Conservation (phyloP, 345 rosid species). For the Turnera subulata region DNA sequence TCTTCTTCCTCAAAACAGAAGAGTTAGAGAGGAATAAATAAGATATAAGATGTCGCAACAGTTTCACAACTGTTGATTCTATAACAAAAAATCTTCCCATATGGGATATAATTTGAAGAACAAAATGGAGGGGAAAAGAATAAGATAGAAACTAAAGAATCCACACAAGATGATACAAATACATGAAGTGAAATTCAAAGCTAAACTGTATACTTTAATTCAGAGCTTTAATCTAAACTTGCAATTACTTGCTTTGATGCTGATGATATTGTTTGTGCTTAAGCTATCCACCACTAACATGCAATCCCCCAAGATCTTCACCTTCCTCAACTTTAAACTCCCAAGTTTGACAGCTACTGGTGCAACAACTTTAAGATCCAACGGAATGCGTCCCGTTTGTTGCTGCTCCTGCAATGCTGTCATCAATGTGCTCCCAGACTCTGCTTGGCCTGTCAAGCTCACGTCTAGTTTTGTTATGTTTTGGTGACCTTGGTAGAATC, state of each 20-base stretch:
- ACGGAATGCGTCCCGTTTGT: slow-evolving; percentile 73
- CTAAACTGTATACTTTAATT: no score
- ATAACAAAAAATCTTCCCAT: no score
- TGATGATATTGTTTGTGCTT: slow-evolving; percentile 46
- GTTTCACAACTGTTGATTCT: no score
- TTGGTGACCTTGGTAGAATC: slow-evolving; percentile 74
- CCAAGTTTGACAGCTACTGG: slow-evolving; percentile 70
- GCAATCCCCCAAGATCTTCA: slow-evolving; percentile 61
- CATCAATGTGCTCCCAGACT: slow-evolving; percentile 60
- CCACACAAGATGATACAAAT: no score
- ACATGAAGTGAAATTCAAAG: neutral
- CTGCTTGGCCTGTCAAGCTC: slow-evolving; percentile 47
- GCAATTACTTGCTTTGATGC: slow-evolving; percentile 73
- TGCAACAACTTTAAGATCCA: slow-evolving; percentile 64
- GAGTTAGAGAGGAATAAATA: no score
- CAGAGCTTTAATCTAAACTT: slow-evolving; percentile 58
- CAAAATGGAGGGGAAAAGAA: no score
- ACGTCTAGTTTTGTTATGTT: slow-evolving; percentile 67
- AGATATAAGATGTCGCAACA: no score
- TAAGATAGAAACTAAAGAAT: neutral
- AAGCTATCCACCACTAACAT: slow-evolving; percentile 70
- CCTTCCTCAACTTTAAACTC: slow-evolving; percentile 59
- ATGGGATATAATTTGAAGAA: no score
- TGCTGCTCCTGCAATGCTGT: slow-evolving; percentile 77
- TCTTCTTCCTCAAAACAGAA: no score